A percentile compares a stretch with the other conserved stretches of the same genome.
Conservation (phyloP, 2,329 filamentous ascomycete genomes). For the Colletotrichum shisoi region DNA sequence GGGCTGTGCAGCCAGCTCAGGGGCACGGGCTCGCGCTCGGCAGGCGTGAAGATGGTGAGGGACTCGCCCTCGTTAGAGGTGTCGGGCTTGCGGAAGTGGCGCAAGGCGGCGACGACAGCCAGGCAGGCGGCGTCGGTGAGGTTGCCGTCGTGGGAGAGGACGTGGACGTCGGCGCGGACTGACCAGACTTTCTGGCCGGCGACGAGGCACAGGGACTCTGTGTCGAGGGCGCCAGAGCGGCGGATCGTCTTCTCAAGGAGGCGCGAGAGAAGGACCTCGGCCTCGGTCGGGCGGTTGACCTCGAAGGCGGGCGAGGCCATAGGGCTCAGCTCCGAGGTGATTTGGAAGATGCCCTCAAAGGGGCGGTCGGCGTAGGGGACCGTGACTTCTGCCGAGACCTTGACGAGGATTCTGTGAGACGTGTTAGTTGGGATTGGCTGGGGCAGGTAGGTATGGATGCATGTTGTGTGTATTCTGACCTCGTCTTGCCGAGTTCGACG, state of each 20-base stretch:
- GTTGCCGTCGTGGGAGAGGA: slow-evolving; percentile 89
- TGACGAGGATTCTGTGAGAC: slow-evolving; percentile 75
- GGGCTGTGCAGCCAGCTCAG: slow-evolving; percentile 92
- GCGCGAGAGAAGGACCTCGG: slow-evolving; percentile 84
- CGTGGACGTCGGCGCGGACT: slow-evolving; percentile 88
- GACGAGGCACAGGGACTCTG: slow-evolving; percentile 92
- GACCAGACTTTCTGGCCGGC: slow-evolving; percentile 92
- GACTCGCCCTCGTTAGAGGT: slow-evolving; percentile 84
- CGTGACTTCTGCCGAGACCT: slow-evolving; percentile 87
- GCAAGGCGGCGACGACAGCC: slow-evolving; percentile 84
- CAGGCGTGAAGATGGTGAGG: slow-evolving; percentile 81
- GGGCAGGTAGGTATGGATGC: neutral
- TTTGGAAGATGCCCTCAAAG: slow-evolving; percentile 94
- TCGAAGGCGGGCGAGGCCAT: slow-evolving; percentile 94
- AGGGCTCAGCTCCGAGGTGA: slow-evolving; percentile 87
- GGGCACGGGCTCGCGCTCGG: slow-evolving; percentile 88
- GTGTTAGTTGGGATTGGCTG: slow-evolving; percentile 8
- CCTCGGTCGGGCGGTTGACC: slow-evolving; percentile 80
- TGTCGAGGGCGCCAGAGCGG: slow-evolving; percentile 89
- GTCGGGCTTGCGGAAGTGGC: slow-evolving; percentile 91
- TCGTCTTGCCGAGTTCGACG: slow-evolving; percentile 87
- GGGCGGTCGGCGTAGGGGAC: slow-evolving; percentile 86
- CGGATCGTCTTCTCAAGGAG: slow-evolving; percentile 94
- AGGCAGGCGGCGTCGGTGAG: slow-evolving; percentile 87
- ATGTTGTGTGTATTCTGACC: slow-evolving; percentile 58